Evolutionary conservation across 2,329 filamentous ascomycete species (phyloP).

Genomic region (Lecanoromycetidae sp.): DNA sequence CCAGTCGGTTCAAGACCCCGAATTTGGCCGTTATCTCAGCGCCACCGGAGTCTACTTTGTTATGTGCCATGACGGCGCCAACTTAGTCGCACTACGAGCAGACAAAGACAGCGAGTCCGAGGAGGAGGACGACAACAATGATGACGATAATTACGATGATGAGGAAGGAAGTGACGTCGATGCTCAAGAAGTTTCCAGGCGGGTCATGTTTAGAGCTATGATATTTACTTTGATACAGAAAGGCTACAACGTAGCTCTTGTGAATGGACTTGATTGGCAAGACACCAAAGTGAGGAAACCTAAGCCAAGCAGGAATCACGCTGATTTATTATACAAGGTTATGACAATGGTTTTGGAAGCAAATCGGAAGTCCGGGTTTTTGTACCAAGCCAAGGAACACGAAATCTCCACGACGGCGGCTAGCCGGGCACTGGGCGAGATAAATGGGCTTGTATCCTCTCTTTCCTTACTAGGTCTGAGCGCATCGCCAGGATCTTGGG

Average conservation of each 20-base stretch:
- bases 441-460: no score
- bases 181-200: conserved; percentile 19
- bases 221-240: conserved; percentile 43
- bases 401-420: no score
- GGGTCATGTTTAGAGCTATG: conserved; percentile 32
- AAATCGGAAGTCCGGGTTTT: conserved; percentile 11
- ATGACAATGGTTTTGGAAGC: conserved; percentile 39
- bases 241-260: conserved; percentile 50
- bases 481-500: no score
- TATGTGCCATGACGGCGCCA: conserved; percentile 52
- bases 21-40: conserved; percentile 46
- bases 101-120: not conserved
- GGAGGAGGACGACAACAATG: not conserved
- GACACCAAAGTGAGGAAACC: conserved; percentile 46
- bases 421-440: no score
- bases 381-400: not conserved
- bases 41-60: conserved; percentile 51
- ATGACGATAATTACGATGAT: no score
- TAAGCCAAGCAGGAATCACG: not conserved
- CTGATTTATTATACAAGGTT: conserved; percentile 24
- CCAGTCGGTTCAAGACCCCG: conserved; percentile 33
- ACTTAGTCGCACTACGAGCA: conserved; percentile 7
- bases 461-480: no score
- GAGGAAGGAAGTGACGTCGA: no score
- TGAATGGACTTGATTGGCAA: conserved; percentile 50